Conservation (phyloP, 2,329 filamentous ascomycete genomes). For the Colletotrichum tofieldiae region DNA sequence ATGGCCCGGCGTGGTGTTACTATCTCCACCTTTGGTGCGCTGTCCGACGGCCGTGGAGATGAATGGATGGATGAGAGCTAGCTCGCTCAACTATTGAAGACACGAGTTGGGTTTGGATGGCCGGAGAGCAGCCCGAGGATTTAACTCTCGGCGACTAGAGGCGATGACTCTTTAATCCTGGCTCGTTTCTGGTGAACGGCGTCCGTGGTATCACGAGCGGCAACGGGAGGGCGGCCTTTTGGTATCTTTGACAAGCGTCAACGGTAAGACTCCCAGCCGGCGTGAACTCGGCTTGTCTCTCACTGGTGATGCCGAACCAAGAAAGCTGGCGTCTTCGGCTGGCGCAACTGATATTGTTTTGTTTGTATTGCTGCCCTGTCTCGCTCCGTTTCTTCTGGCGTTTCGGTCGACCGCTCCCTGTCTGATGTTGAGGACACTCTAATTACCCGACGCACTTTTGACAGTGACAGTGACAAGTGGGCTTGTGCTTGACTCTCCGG, state of each 20-base stretch:
- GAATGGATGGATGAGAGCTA: constrained; percentile 19
- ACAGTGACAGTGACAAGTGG: constrained; percentile 4
- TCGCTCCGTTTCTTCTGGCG: constrained; percentile 12
- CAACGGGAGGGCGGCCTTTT: constrained; percentile 14
- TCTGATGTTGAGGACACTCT: background rate
- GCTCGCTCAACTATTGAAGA: constrained; percentile 8
- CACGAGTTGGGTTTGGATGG: background rate
- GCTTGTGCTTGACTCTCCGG: background rate
- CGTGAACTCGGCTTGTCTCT: constrained; percentile 25
- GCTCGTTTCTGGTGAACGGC: background rate
- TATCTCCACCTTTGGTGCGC: constrained; percentile 35
- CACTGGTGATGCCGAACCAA: background rate
- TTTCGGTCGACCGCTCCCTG: constrained; percentile 15
- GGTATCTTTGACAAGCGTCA: constrained; percentile 4
- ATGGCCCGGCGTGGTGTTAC: constrained; percentile 19
- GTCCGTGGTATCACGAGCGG: constrained; percentile 7
- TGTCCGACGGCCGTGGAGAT: constrained; percentile 23
- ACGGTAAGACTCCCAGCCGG: background rate
- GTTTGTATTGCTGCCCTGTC: constrained; percentile 9
- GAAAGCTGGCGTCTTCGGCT: background rate
- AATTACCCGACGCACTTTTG: background rate
- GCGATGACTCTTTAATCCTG: background rate
- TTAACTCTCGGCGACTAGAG: constrained; percentile 1
- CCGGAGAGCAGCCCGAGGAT: constrained; percentile 2
- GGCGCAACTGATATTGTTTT: constrained; percentile 10